Conservation (phyloP, 1,284 basidiomycete genomes). For the Ceratobasidium sp. region DNA sequence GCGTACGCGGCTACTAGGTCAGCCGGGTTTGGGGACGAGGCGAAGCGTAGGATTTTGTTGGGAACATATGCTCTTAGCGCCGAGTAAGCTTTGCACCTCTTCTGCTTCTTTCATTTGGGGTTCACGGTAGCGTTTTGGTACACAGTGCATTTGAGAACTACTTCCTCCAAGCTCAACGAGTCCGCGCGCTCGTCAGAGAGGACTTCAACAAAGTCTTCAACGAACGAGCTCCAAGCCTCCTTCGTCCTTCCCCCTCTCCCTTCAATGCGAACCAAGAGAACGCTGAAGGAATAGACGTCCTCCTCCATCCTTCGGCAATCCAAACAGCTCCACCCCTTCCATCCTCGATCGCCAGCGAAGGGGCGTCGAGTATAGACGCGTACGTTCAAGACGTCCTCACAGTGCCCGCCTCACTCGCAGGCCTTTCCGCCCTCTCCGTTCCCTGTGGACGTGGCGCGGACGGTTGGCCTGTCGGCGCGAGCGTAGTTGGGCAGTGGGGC, state of each 20-base stretch:
- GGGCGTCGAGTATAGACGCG: slow-evolving; percentile 58
- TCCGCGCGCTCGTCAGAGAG: slow-evolving; percentile 76
- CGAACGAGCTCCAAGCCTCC: slow-evolving; percentile 63
- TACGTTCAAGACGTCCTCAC: slow-evolving; percentile 96
- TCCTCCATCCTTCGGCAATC: slow-evolving; percentile 89
- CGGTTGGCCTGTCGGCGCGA: slow-evolving; percentile 90
- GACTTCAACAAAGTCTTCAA: slow-evolving; percentile 83
- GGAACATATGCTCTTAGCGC: slow-evolving; percentile 94
- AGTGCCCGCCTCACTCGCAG: slow-evolving; percentile 91
- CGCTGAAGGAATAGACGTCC: slow-evolving; percentile 74
- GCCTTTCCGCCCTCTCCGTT: slow-evolving; percentile 85
- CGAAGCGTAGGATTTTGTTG: slow-evolving; percentile 88
- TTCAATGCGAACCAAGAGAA: background rate
- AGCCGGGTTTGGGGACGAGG: slow-evolving; percentile 85
- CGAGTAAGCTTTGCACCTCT: slow-evolving; percentile 70
- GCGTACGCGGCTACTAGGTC: slow-evolving; percentile 74
- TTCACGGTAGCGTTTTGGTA: slow-evolving; percentile 1
- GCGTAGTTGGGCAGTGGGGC: slow-evolving; percentile 93
- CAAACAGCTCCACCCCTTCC: slow-evolving; percentile 76
- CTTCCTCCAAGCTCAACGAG: slow-evolving; percentile 90
- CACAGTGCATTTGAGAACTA: slow-evolving; percentile 94
- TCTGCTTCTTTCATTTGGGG: background rate
- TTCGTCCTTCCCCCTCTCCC: slow-evolving; percentile 49
- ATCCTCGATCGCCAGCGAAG: slow-evolving; percentile 35
- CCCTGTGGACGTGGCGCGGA: slow-evolving; percentile 69